Evolutionary conservation across 176 grass and related monocot genomes (phyloP).

Genomic region (Panicum miliaceum): DNA sequence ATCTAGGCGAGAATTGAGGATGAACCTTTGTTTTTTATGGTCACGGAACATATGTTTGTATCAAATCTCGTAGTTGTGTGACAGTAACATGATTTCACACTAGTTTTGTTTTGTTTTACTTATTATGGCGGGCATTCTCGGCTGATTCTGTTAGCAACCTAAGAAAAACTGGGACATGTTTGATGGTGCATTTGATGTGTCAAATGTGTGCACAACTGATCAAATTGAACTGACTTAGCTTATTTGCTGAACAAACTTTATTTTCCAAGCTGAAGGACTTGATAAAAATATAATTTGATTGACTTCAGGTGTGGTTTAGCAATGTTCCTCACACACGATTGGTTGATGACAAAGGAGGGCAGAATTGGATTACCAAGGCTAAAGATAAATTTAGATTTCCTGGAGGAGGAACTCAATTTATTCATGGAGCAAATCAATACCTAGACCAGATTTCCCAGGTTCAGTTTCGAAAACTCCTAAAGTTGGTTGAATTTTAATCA

Average conservation of each 20-base stretch:
- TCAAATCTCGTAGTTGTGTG: constrained; percentile 4
- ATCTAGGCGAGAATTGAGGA: background rate
- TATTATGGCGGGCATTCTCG: background rate
- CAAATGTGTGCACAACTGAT: background rate
- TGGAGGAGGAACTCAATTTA: constrained; percentile 92
- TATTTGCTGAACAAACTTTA: background rate
- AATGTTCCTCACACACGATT: constrained; percentile 92
- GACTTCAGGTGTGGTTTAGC: constrained; percentile 87
- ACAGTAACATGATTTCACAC: background rate
- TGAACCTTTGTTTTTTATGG: background rate
- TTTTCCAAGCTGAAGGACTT: constrained; percentile 15
- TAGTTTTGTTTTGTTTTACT: constrained; percentile 1
- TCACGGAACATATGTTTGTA: background rate
- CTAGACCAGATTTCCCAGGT: constrained; percentile 90
- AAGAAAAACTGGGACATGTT: background rate
- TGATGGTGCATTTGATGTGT: constrained; percentile 12
- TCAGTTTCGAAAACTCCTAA: constrained; percentile 1
- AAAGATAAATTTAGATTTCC: constrained; percentile 95
- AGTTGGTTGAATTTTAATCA: constrained; percentile 19
- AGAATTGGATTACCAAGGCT: constrained; percentile 91
- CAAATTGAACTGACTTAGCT: background rate
- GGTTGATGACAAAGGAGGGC: constrained; percentile 99
- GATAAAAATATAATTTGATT: constrained; percentile 16
- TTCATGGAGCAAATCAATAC: constrained; percentile 90
- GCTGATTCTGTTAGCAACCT: background rate